Conservation (phyloP, 1,284 basidiomycete genomes). For the Moniliella sp. region DNA sequence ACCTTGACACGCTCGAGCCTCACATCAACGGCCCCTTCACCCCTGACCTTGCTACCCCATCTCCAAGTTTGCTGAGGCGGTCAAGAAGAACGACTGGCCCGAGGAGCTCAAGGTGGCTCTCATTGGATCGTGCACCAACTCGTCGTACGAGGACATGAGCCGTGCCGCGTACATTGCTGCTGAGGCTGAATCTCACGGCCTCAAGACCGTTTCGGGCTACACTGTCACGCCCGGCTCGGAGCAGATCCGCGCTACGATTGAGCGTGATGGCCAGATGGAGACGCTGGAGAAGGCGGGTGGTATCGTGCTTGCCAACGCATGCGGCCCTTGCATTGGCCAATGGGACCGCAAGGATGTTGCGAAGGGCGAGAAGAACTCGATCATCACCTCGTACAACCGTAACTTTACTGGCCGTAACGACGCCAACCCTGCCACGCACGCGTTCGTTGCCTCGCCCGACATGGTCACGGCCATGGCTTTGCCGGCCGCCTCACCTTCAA, state of each 20-base stretch:
- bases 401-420: conserved; percentile 99
- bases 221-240: conserved; percentile 98
- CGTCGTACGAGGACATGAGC: conserved; percentile 98
- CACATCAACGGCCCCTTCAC: conserved; percentile 86
- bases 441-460: conserved; percentile 93
- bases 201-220: conserved; percentile 76
- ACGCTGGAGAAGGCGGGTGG: conserved; percentile 70
- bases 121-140: conserved; percentile 99
- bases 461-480: conserved; percentile 90
- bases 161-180: conserved; percentile 80
- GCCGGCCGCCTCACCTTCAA: conserved; percentile 87
- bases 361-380: conserved; percentile 72
- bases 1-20: conserved; percentile 86
- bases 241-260: conserved; percentile 91
- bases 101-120: conserved; percentile 85
- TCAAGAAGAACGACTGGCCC: conserved; percentile 91
- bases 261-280: conserved; percentile 76
- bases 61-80: conserved; percentile 75
- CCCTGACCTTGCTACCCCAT: conserved; percentile 44
- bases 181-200: conserved; percentile 66
- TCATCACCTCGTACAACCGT: conserved; percentile 96
- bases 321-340: conserved; percentile 95
- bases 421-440: conserved; percentile 94
- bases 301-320: conserved; percentile 87
- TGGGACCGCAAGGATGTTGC: conserved; percentile 91